Evolutionary conservation across 805 yeast genomes (phyloP), one percentile per base, ranked within the genome.

Genomic region (Ogataea ganodermae): DNA sequence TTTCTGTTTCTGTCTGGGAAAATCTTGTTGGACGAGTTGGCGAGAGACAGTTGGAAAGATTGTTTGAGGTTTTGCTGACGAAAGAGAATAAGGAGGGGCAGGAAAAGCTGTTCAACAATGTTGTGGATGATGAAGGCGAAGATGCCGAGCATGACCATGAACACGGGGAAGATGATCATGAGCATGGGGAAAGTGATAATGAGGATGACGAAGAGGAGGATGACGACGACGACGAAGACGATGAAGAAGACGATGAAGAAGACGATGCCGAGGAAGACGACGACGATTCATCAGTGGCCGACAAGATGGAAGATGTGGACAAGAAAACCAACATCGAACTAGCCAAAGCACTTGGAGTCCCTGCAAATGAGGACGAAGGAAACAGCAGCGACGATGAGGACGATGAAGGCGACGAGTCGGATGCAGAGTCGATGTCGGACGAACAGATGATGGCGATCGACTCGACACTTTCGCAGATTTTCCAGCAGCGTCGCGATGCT

Each of bases 401-500:
- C 7, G 72, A 68, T 12, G 77, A 73, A 9, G 63, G 63, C 6
- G 83, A 77, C 32, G 79, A 78, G 23, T 76, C 79, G 6, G 83
- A 79, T 21, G 87, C 83, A 43, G 96, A 87, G 55, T 83, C 92
- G 0, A 88, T 90, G 95, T 96, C 91, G 50, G 97, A 91, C 66
- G 97, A 91, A 58, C 90, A 90, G 63, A 92, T 92, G 98, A 82
- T 90, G 84, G 95, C 91, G 17, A 78, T 92, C 58, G 98, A 92
- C 62, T 86, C 76, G 18, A 94, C 89, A 51, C 71, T 92, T 24
- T 80, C 97, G 0, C 77, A 76, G 45, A 92, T 92, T 46, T 92
- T 92, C 75, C 80, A 85, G 59, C 92, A 89, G 58, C 79, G 97
- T 57, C 81, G 83, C 55, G 82, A 79, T 50, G 86, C 87, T 0